phyloP scores from a whole-genome alignment of 768 basidiomycete genomes.

The Leccinum pellstonianum region DNA sequence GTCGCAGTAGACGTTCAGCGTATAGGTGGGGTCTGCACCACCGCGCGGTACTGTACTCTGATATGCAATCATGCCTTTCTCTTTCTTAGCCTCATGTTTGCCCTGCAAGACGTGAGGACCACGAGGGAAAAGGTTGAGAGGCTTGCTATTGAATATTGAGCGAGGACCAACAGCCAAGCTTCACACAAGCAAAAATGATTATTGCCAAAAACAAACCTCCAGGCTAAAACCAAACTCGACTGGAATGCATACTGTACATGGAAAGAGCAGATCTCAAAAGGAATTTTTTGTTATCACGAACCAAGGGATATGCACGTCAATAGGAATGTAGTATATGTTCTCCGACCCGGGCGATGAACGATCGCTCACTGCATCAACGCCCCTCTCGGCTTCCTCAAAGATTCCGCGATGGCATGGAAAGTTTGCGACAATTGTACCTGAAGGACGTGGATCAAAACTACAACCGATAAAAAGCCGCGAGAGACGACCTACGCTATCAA shows the following conservation, averaged over 20 bases:
- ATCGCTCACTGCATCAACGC: constrained; percentile 37
- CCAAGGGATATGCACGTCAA: background rate
- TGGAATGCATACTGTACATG: background rate
- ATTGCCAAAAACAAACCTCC: too few relatives aligned
- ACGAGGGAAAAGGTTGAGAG: too few relatives aligned
- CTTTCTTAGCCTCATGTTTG: too few relatives aligned
- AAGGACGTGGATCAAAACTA: background rate
- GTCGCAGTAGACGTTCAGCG: too few relatives aligned
- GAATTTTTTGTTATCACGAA: background rate
- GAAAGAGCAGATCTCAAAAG: background rate
- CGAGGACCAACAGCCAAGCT: too few relatives aligned
- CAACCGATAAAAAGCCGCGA: background rate
- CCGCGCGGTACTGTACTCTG: too few relatives aligned
- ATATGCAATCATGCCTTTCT: too few relatives aligned
- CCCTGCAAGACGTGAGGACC: too few relatives aligned
- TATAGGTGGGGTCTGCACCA: too few relatives aligned
- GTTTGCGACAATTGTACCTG: constrained; percentile 53
- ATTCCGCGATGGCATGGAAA: constrained; percentile 57
- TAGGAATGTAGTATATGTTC: background rate
- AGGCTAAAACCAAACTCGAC: background rate
- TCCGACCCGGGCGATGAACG: background rate
- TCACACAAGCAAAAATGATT: too few relatives aligned
- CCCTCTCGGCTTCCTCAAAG: constrained; percentile 51
- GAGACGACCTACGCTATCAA: constrained; percentile 42
- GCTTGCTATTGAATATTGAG: too few relatives aligned